A percentile compares a stretch with the other conserved stretches of the same genome.
phyloP scores from a whole-genome alignment of 2,329 filamentous ascomycete species.

The Aspergillus tanneri region DNA sequence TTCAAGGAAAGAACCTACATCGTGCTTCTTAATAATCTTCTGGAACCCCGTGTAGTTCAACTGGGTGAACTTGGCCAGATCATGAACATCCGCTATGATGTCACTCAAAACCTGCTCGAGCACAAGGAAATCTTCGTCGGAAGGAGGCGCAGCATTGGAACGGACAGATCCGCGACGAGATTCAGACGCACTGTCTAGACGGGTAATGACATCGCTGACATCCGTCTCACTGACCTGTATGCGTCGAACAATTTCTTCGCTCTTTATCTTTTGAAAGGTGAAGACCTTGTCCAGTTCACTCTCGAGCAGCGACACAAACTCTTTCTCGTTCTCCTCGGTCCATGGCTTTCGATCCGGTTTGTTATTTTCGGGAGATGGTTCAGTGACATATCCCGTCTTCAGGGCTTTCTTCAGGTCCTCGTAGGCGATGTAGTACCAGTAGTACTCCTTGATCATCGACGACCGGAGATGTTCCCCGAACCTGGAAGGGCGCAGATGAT shows the following conservation, averaged over 20 bases:
- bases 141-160: constrained; percentile 48
- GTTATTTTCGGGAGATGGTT: constrained; percentile 47
- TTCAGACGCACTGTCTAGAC: constrained; percentile 60
- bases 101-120: constrained; percentile 94
- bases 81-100: constrained; percentile 97
- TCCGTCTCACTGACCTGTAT: constrained; percentile 87
- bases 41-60: constrained; percentile 98
- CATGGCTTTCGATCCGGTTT: constrained; percentile 64
- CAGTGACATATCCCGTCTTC: constrained; percentile 66
- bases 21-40: constrained; percentile 99
- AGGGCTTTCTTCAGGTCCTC: constrained; percentile 87
- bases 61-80: constrained; percentile 96
- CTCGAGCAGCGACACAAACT: constrained; percentile 84
- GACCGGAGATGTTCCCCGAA: constrained; percentile 97
- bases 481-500: constrained; percentile 42
- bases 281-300: constrained; percentile 95
- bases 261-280: constrained; percentile 95
- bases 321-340: constrained; percentile 87
- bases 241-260: constrained; percentile 87
- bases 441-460: constrained; percentile 93
- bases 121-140: constrained; percentile 89
- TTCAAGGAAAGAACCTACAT: constrained; percentile 57
- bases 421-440: constrained; percentile 98
- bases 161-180: constrained; percentile 31
- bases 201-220: constrained; percentile 80